Evolutionary conservation across 2,329 filamentous ascomycete genomes (phyloP), one percentile per base, ranked within the genome.

Genomic region (Xylaria polymorpha): DNA sequence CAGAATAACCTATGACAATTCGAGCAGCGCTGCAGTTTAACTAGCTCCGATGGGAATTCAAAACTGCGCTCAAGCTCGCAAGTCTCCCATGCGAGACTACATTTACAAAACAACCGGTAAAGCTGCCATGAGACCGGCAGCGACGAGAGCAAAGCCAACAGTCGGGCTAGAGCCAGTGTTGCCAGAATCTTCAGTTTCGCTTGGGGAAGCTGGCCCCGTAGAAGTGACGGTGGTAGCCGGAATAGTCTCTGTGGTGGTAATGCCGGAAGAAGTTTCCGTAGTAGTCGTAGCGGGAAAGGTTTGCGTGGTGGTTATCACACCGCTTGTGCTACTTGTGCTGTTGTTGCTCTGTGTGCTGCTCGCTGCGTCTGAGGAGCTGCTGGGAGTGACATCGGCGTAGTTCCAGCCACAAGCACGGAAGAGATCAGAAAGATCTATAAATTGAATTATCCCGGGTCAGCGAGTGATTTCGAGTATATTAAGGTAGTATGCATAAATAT

Each of bases 361-460:
- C 35, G 37, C 29, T 32, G 41, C 48, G 37, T 15, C 48, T 9
- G 58, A 61, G 22, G 64, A 29, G 64, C 29, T 66, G 4, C 41
- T 58, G 37, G 64, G n/a, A 55, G 58, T 61, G 6, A 61, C 50
- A 29, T 61, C 57, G 50, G 29, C 58, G 10, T 56, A 66, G 43
- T 62, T 61, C 58, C 64, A 66, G 25, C 43, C 37, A 20, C 64
- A 66, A 32, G 50, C 58, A 32, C 57, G 4, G 58, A 66, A 66
- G 7, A 66, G 39, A 39, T 66, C 58, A 10, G 15, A 18, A 14
- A 66, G 29, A 14, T 66, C 64, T 66, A 35, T 5, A 50, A 20
- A 29, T 20, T 35, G 50, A n/a, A 37, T 22, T 2, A 56, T 39
- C n/a, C 14, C 15, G 20, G 15, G 39, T 66, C 22, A 56, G 63